Percentiles rank a stretch among this genome's conserved stretches.
These are phyloP conservation scores for Fusarium musae DNA, from an alignment of 2,329 filamentous ascomycete species.

Conservation along the genomic window DNA sequence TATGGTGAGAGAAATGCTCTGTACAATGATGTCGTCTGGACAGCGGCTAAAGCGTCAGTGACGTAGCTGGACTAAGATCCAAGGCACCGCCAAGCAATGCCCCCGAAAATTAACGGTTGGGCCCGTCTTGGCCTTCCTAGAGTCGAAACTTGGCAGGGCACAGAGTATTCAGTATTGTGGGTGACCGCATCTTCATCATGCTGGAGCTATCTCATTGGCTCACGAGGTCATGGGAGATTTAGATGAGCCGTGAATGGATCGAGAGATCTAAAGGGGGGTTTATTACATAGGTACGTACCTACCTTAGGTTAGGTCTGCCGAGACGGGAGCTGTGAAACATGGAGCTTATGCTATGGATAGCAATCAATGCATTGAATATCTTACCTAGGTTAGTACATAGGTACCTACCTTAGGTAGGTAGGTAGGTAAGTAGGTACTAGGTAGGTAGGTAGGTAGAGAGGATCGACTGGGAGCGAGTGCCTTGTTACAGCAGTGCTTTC, in stretches of 20 bases:
- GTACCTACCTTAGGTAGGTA: no score
- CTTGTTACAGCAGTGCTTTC: neutral
- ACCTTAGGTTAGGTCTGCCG: neutral
- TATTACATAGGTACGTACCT: no score
- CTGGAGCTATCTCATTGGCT: slow-evolving; percentile 13
- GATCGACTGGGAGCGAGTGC: neutral
- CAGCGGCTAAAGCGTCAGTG: slow-evolving; percentile 5
- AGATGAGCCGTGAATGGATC: neutral
- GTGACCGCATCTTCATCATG: slow-evolving; percentile 27
- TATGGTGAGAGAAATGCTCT: neutral
- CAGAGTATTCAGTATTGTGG: neutral
- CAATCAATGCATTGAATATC: neutral
- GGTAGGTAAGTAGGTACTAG: neutral
- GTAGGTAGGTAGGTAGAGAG: neutral
- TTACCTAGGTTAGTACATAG: no score
- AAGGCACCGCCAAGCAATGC: slow-evolving; percentile 34
- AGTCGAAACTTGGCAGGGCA: slow-evolving; percentile 29
- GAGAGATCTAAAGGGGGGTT: neutral
- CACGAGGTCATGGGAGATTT: neutral
- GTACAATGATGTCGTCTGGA: slow-evolving; percentile 17
- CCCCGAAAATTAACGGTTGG: slow-evolving; percentile 30
- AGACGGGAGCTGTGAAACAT: slow-evolving; percentile 8
- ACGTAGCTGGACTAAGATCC: slow-evolving; percentile 21
- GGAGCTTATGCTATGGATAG: neutral
- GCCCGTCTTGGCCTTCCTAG: slow-evolving; percentile 29